Evolutionary conservation across 2,329 filamentous ascomycete genomes (phyloP), one percentile per base, ranked within the genome.

Genomic region (Aspergillus glaucus): DNA sequence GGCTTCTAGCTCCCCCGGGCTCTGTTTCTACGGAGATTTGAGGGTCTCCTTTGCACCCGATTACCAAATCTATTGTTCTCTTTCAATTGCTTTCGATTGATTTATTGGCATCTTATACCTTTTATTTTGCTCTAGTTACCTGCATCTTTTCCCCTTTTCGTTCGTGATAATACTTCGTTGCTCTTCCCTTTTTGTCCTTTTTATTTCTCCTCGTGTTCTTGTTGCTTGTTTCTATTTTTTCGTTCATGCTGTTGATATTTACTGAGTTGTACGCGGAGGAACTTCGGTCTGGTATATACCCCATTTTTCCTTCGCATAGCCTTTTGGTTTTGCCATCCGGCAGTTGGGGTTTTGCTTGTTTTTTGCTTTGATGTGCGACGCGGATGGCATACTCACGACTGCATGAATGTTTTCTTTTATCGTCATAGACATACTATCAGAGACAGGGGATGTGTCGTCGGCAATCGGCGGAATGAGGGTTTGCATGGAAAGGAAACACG

Each of bases 261-360:
- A 41, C 46, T 34, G 51, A 52, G 48, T 48, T 51, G 50, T 52
- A 52, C 55, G 51, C 56, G 52, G 47, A 51, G 49, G 48, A 46
- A 52, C 50, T 44, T 51, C 50, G 53, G 52, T 51, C 54, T 55
- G 55, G 55, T 60, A 60, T 61, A 61, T 61, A 61, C 57, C 57
- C 55, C 51, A 49, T 50, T 58, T 58, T 55, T 12, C 26, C 49
- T 49, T 56, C 52, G 54, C 56, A 57, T 60, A 53, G 47, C 57
- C 48, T 51, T 49, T 52, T 55, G 54, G 47, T 58, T 59, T 19
- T 56, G 51, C 46, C 50, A 55, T 51, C 42, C 46, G 43, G 48
- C 47, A 52, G 49, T 51, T 54, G 45, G 46, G 52, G 4, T 22
- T 43, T 44, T 50, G 21, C 17, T 48, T 48, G 39, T 36, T 43